Evolutionary conservation across 352 stramenopile species (phyloP).

Genomic region (Globisporangium nodosum): DNA sequence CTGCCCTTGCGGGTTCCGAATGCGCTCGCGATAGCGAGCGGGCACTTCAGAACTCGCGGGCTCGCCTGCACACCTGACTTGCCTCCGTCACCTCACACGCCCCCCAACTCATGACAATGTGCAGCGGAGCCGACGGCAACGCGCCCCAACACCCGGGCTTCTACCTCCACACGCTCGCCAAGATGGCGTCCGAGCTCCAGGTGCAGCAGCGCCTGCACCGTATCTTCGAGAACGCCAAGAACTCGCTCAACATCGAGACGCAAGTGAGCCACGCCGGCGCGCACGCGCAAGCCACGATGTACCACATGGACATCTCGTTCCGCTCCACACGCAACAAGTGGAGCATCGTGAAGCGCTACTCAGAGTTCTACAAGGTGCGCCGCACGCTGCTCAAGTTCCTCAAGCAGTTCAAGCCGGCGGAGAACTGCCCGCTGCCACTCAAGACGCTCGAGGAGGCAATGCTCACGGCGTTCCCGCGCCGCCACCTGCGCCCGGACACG

Average conservation of each 20-base stretch:
- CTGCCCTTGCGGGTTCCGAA: not conserved
- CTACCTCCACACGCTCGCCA: not conserved
- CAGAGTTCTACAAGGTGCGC: slow-evolving; percentile 74
- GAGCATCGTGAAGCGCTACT: slow-evolving; percentile 85
- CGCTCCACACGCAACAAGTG: slow-evolving; percentile 81
- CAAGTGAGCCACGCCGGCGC: slow-evolving; percentile 47
- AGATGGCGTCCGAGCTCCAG: slow-evolving; percentile 51
- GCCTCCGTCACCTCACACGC: not conserved
- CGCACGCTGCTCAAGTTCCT: slow-evolving; percentile 56
- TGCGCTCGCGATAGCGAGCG: not conserved
- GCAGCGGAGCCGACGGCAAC: not conserved
- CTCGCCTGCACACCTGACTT: not conserved
- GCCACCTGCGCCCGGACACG: slow-evolving; percentile 71
- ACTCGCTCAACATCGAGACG: slow-evolving; percentile 79
- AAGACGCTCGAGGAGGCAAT: slow-evolving; percentile 50
- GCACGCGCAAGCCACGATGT: slow-evolving; percentile 65
- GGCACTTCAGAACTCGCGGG: not conserved
- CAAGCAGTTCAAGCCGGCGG: slow-evolving; percentile 52
- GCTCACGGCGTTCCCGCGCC: slow-evolving; percentile 52
- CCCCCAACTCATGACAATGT: not conserved
- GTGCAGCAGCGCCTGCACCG: slow-evolving; percentile 63
- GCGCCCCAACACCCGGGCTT: not conserved
- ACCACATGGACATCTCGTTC: slow-evolving; percentile 87
- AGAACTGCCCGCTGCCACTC: slow-evolving; percentile 26
- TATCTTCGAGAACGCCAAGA: slow-evolving; percentile 70